These are phyloP conservation scores for Cutaneotrichosporon daszewskae DNA, from an alignment of 1,284 basidiomycete species.

Conservation along the genomic window DNA sequence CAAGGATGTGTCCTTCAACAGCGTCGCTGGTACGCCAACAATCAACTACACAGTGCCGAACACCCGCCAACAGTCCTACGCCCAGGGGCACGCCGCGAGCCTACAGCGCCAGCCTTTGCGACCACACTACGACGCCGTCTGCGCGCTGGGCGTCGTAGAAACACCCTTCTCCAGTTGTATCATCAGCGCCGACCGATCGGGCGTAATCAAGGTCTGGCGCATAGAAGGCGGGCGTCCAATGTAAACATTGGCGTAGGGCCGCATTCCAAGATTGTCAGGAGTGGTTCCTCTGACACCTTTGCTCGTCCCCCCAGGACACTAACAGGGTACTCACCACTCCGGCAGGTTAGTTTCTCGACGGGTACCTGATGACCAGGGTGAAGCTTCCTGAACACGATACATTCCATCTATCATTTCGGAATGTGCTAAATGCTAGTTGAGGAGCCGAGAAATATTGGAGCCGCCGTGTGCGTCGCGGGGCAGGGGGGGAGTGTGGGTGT, in stretches of 20 bases:
- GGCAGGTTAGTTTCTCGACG: too few species aligned
- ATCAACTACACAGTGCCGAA: slow-evolving; percentile 29
- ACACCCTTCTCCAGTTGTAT: slow-evolving; percentile 45
- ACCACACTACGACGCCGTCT: slow-evolving; percentile 46
- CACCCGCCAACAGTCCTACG: too few species aligned
- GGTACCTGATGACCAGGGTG: too few species aligned
- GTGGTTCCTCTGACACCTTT: too few species aligned
- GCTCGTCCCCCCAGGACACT: too few species aligned
- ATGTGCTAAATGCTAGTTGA: neutral
- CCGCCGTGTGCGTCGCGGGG: too few species aligned
- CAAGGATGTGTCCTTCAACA: slow-evolving; percentile 41
- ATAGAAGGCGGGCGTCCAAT: slow-evolving; percentile 37
- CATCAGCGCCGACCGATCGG: slow-evolving; percentile 42
- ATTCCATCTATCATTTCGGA: neutral
- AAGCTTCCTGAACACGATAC: too few species aligned
- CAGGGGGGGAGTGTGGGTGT: too few species aligned
- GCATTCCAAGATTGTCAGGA: neutral
- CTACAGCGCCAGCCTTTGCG: slow-evolving; percentile 36
- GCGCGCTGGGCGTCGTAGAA: slow-evolving; percentile 38
- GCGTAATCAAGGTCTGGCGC: slow-evolving; percentile 46
- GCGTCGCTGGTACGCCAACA: slow-evolving; percentile 4
- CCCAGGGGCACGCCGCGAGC: slow-evolving; percentile 10
- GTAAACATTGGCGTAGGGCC: neutral
- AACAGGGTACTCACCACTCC: too few species aligned
- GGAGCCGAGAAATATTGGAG: neutral